Evolutionary conservation across 2,329 filamentous ascomycete species (phyloP), one percentile per base, ranked within the genome.

Genomic region (Atkinsonella texensis): DNA sequence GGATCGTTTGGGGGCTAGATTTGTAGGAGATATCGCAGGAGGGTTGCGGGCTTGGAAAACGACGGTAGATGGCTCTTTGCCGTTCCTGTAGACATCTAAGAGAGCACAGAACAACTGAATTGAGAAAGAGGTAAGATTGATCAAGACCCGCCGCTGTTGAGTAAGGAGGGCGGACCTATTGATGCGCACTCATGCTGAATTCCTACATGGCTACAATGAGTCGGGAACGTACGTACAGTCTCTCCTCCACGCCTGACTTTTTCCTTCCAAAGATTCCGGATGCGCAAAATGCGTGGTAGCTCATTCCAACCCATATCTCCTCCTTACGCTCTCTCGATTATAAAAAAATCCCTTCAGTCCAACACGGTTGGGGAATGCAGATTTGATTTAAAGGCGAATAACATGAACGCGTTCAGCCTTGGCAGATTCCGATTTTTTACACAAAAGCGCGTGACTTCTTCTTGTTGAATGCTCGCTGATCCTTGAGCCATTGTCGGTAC

Each of bases 381-480:
- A 13, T 32, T 6, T 10, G 12, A 12, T 28, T 45, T 9, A 23
- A n/a, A n/a, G n/a, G 1, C 31, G 13, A 42, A 18, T 11, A 17
- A 35, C 10, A 20, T n/a, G 3, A 10, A 20, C 13, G 20, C 15
- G 9, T 20, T 35, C 35, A 11, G 11, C 7, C 20, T 6, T 15
- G 23, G n/a, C 6, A 38, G 1, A 13, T 2, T 6, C 15, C 9
- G 10, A n/a, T 23, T 23, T 28, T 51, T 72, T 67, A 84, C 56
- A 83, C 69, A 67, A 83, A 81, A 61, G 72, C 80, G 58, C 73
- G 80, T 66, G 81, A 83, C 80, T 94, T 85, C 80, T 94, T 95
- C 75, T 89, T 89, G 73, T 95, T 95, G 73, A 95, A 98, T 10
- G 90, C 91, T 56, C 91, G 79, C 75, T 97, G 93, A 65, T 98